Conservation (phyloP, 1,139 yeast species). For the Geotrichum cucujoidarum region DNA sequence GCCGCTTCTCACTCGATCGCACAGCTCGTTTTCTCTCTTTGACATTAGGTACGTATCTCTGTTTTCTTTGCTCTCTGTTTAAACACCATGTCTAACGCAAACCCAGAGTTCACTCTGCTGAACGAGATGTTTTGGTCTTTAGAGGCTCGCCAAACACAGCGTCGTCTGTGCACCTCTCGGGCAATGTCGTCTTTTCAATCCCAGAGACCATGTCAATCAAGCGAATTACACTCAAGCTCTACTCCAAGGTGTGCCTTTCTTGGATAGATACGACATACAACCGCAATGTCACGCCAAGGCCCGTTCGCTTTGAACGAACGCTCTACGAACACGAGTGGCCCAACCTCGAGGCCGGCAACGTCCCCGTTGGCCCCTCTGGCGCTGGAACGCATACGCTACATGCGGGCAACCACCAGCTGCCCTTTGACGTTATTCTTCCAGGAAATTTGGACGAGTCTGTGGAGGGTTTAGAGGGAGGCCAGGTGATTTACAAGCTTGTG, state of each 20-base stretch:
- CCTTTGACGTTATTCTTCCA: conserved; percentile 78
- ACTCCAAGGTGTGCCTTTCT: conserved; percentile 57
- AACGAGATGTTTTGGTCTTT: conserved; percentile 73
- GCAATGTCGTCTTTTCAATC: conserved; percentile 71
- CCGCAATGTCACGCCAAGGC: conserved; percentile 45
- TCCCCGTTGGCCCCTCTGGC: conserved; percentile 2
- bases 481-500: conserved; percentile 67
- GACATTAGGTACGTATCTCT: conserved; percentile 11
- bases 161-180: conserved; percentile 66
- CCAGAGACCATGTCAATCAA: conserved; percentile 70
- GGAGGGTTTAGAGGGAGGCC: conserved; percentile 84
- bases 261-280: conserved; percentile 35
- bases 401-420: conserved; percentile 85
- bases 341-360: conserved; percentile 46
- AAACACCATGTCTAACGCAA: not conserved
- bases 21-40: conserved; percentile 12
- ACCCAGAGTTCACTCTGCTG: conserved; percentile 53
- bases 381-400: conserved; percentile 36
- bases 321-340: conserved; percentile 79
- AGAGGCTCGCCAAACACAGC: conserved; percentile 79
- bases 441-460: conserved; percentile 84
- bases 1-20: conserved; percentile 12
- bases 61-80: not conserved
- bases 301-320: conserved; percentile 56
- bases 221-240: conserved; percentile 56